These are phyloP conservation scores for Avena atlantica DNA, from an alignment of 176 grass and related monocot species.

Conservation along the genomic window DNA sequence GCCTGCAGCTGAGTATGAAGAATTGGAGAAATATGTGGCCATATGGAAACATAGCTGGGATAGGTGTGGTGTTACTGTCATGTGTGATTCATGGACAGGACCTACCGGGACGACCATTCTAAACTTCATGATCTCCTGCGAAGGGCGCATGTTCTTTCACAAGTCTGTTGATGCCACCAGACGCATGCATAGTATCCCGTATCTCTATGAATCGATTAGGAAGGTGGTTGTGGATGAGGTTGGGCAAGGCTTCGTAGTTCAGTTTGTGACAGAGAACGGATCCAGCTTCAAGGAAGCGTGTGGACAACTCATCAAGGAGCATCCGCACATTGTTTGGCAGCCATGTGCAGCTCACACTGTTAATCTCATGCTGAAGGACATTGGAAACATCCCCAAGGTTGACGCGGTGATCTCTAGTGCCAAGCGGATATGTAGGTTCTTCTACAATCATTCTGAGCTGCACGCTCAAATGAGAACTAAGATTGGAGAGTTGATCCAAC, in stretches of 20 bases:
- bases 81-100: constrained; percentile 21
- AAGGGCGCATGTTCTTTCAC: constrained; percentile 21
- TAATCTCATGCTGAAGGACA: constrained; percentile 16
- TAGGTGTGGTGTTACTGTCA: neutral
- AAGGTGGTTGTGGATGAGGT: constrained; percentile 17
- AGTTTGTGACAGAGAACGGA: constrained; percentile 7
- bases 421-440: constrained; percentile 30
- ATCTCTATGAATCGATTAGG: neutral
- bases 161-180: constrained; percentile 8
- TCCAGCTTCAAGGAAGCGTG: constrained; percentile 1
- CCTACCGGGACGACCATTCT: neutral
- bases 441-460: neutral
- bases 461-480: constrained; percentile 1
- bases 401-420: neutral
- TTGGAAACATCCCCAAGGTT: neutral
- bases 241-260: neutral
- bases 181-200: neutral
- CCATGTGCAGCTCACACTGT: constrained; percentile 11
- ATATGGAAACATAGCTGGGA: neutral
- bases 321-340: constrained; percentile 15
- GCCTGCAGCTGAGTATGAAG: constrained; percentile 4
- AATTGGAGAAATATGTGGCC: neutral
- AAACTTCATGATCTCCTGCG: constrained; percentile 2
- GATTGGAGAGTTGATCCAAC: constrained; percentile 5
- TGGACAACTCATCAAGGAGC: neutral